Evolutionary conservation across 2,329 filamentous ascomycete species (phyloP).

Genomic region (Colletotrichum tropicale): DNA sequence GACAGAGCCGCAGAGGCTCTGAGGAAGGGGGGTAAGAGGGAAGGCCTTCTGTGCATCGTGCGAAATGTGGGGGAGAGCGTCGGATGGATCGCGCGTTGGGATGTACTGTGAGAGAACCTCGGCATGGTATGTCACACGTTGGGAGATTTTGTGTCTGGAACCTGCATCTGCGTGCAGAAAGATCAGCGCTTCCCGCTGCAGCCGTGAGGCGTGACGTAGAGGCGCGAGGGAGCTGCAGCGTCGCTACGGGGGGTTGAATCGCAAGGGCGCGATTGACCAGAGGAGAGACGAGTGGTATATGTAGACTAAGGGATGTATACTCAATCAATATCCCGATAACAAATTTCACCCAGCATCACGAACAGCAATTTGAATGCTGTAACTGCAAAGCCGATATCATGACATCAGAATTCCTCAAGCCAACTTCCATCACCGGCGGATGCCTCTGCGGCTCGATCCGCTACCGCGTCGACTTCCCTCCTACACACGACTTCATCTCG

Average conservation of each 20-base stretch:
- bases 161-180: neutral
- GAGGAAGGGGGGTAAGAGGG: conserved; percentile 26
- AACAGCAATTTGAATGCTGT: neutral
- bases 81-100: conserved; percentile 82
- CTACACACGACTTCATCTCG: conserved; percentile 45
- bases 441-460: conserved; percentile 55
- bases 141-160: neutral
- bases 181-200: neutral
- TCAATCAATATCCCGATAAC: neutral
- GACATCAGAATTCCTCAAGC: conserved; percentile 12
- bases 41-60: conserved; percentile 73
- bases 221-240: neutral
- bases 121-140: neutral
- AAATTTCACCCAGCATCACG: neutral
- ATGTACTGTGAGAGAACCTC: conserved; percentile 55
- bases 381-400: neutral
- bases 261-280: conserved; percentile 33
- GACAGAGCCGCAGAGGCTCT: conserved; percentile 56
- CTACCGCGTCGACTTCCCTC: conserved; percentile 51
- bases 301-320: neutral
- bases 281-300: fast-evolving
- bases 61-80: conserved; percentile 79
- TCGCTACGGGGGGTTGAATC: neutral
- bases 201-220: neutral
- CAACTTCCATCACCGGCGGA: conserved; percentile 48